A percentile compares a stretch with the other conserved stretches of the same genome.
phyloP scores from a whole-genome alignment of 2,329 filamentous ascomycete genomes.

The Hysterium pulicare region DNA sequence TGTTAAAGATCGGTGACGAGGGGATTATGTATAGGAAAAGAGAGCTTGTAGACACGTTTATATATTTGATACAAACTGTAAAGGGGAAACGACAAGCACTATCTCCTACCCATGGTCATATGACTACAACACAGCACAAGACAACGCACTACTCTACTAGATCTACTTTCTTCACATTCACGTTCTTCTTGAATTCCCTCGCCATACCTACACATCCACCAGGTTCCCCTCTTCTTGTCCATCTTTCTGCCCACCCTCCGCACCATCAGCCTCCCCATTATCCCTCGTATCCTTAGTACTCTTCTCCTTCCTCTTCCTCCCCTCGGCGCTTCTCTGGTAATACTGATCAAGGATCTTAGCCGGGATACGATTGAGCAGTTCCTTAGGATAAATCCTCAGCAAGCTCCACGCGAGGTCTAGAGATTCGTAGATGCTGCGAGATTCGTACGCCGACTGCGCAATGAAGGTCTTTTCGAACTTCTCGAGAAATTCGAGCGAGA shows the following conservation, averaged over 20 bases:
- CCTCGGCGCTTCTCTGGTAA: conserved; percentile 44
- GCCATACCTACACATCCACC: conserved; percentile 38
- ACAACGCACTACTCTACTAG: too few relatives aligned
- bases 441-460: conserved; percentile 86
- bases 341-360: conserved; percentile 53
- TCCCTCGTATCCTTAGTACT: conserved; percentile 46
- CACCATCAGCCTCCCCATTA: conserved; percentile 32
- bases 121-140: too few relatives aligned
- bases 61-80: too few relatives aligned
- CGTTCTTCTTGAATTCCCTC: too few relatives aligned
- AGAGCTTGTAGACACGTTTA: too few relatives aligned
- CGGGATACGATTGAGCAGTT: conserved; percentile 81
- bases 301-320: conserved; percentile 33
- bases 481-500: conserved; percentile 95
- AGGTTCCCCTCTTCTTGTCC: conserved; percentile 29
- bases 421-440: conserved; percentile 85
- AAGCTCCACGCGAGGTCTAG: conserved; percentile 95
- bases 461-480: conserved; percentile 98
- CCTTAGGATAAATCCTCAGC: conserved; percentile 96
- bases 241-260: conserved; percentile 26
- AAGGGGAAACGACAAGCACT: too few relatives aligned
- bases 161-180: too few relatives aligned
- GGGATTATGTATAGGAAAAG: too few relatives aligned
- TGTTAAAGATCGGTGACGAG: too few relatives aligned
- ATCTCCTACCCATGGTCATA: too few relatives aligned